phyloP scores from a whole-genome alignment of 1,284 basidiomycete species.

The Coniferiporia sulphurascens region DNA sequence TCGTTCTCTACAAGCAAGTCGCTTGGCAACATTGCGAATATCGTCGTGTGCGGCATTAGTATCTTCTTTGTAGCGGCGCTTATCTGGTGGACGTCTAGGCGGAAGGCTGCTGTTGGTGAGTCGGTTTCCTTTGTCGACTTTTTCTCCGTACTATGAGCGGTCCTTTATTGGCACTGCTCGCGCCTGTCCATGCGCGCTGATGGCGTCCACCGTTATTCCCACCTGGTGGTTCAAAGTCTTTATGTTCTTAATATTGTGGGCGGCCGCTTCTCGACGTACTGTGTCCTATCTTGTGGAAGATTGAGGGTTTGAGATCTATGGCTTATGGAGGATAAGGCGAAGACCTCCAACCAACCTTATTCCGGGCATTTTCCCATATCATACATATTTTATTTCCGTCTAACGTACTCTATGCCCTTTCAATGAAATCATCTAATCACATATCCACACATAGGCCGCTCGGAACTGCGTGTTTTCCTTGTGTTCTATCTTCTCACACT shows the following conservation, averaged over 20 bases:
- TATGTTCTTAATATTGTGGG: no score
- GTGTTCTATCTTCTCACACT: slow-evolving; percentile 65
- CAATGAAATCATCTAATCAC: not conserved
- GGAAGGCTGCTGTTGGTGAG: slow-evolving; percentile 48
- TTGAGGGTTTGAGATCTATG: no score
- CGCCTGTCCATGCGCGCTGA: not conserved
- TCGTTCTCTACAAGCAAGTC: slow-evolving; percentile 34
- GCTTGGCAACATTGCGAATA: slow-evolving; percentile 71
- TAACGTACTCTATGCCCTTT: no score
- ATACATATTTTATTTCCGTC: no score
- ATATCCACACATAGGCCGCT: slow-evolving; percentile 45
- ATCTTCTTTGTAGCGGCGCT: slow-evolving; percentile 47
- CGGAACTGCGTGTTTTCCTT: slow-evolving; percentile 65
- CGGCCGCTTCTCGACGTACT: no score
- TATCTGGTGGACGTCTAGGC: slow-evolving; percentile 37
- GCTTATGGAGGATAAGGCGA: no score
- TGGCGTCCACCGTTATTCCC: not conserved
- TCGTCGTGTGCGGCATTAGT: slow-evolving; percentile 60
- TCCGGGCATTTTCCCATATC: no score
- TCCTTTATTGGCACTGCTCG: not conserved
- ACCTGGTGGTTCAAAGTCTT: no score
- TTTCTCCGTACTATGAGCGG: not conserved
- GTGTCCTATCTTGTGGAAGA: no score
- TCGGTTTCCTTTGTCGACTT: not conserved
- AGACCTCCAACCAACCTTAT: no score